These are phyloP conservation scores for Blastosporella zonata DNA, from an alignment of 1,284 basidiomycete species.

Conservation along the genomic window DNA sequence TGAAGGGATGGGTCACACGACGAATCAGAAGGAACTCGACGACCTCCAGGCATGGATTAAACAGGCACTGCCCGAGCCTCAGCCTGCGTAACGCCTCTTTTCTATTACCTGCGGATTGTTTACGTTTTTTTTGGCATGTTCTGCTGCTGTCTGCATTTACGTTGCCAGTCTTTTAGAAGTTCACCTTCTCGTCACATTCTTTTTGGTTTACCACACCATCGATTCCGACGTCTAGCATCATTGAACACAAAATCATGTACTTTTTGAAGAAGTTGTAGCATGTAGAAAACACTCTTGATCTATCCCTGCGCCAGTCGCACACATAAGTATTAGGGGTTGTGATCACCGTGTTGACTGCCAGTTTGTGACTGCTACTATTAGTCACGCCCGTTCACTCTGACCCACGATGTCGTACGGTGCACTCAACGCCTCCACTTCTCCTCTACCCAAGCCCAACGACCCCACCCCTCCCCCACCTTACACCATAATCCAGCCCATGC, in stretches of 20 bases:
- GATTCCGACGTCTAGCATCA: background rate
- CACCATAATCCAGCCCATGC: background rate
- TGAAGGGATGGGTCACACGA: conserved; percentile 59
- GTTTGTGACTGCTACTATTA: background rate
- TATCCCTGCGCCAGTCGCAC: background rate
- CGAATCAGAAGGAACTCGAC: conserved; percentile 58
- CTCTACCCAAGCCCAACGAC: background rate
- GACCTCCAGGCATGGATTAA: conserved; percentile 65
- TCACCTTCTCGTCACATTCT: background rate
- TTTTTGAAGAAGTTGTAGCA: background rate
- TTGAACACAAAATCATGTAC: background rate
- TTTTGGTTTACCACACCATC: conserved; percentile 1
- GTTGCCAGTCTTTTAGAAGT: background rate
- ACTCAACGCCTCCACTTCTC: background rate
- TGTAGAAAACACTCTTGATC: background rate
- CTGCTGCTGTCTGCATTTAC: background rate
- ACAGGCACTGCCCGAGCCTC: conserved; percentile 43
- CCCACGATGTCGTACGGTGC: conserved; percentile 4
- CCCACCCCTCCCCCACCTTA: conserved; percentile 6
- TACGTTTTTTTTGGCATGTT: background rate
- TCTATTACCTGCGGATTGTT: background rate
- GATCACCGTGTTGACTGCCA: no score
- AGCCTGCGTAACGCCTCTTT: conserved; percentile 2
- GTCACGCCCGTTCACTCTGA: background rate
- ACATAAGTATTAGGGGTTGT: no score